A percentile compares a stretch with the other conserved stretches of the same genome.
phyloP scores from a whole-genome alignment of 805 yeast genomes.

The Soucietia sequanensis region DNA sequence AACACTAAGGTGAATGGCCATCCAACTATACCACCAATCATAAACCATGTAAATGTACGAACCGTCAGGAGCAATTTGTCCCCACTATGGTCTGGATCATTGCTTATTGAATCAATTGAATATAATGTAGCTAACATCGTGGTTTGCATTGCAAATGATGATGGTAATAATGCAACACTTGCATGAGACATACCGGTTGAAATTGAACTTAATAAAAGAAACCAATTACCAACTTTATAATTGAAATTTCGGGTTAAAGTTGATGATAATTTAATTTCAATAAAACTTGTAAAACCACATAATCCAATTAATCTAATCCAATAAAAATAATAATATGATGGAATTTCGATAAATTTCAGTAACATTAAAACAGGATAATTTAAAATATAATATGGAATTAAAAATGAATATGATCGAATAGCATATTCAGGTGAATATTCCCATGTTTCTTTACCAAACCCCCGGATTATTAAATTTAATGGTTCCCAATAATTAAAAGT shows the following conservation, averaged over 20 bases:
- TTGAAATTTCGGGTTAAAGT: constrained; percentile 39
- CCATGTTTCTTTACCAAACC: constrained; percentile 94
- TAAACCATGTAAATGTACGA: constrained; percentile 40
- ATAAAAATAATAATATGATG: constrained; percentile 47
- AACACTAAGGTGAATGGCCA: constrained; percentile 86
- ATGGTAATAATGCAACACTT: constrained; percentile 80
- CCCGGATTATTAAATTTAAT: constrained; percentile 68
- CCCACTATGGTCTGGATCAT: neutral
- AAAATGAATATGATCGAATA: constrained; percentile 80
- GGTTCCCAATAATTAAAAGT: constrained; percentile 95
- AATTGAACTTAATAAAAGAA: constrained; percentile 56
- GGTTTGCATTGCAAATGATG: constrained; percentile 63
- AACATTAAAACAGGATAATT: constrained; percentile 19
- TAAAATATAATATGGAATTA: constrained; percentile 47
- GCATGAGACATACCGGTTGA: constrained; percentile 90
- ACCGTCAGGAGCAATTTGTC: constrained; percentile 6
- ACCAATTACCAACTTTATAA: constrained; percentile 51
- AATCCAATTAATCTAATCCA: constrained; percentile 44
- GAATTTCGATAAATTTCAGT: constrained; percentile 12
- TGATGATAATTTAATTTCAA: constrained; percentile 54
- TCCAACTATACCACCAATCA: constrained; percentile 76
- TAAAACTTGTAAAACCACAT: constrained; percentile 34
- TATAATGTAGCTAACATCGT: constrained; percentile 44
- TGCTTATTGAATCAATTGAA: constrained; percentile 24
- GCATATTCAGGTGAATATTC: constrained; percentile 91